Percentiles rank a stretch among this genome's conserved stretches.
Evolutionary conservation across 352 stramenopile genomes (phyloP).

Genomic region (Globisporangium uncinulatum): DNA sequence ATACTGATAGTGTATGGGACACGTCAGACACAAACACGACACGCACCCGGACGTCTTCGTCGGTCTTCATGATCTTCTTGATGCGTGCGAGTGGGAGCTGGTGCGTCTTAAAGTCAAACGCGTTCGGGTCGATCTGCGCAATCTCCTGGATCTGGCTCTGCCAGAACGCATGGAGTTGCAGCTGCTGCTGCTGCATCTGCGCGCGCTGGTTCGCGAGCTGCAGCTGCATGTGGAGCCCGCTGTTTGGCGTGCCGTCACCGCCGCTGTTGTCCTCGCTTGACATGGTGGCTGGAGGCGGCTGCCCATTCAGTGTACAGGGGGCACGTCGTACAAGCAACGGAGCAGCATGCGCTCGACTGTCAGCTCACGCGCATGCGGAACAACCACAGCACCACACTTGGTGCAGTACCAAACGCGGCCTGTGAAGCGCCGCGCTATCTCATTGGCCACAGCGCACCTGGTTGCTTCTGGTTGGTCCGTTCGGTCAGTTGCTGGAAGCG

Average conservation of each 20-base stretch:
- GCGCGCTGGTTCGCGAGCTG: constrained; percentile 82
- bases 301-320: not conserved
- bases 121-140: constrained; percentile 78
- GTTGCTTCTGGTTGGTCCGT: not conserved
- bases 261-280: constrained; percentile 38
- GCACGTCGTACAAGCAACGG: too few species aligned
- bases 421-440: not conserved
- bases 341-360: too few species aligned
- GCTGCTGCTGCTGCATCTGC: constrained; percentile 86
- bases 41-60: constrained; percentile 86
- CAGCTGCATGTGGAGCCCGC: constrained; percentile 75
- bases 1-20: too few species aligned
- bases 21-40: not conserved
- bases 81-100: constrained; percentile 91
- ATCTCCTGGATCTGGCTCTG: constrained; percentile 87
- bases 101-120: constrained; percentile 86
- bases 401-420: not conserved
- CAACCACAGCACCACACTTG: not conserved
- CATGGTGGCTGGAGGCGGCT: constrained; percentile 23
- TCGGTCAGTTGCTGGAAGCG: not conserved
- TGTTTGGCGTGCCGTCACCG: constrained; percentile 27
- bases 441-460: constrained; percentile 1
- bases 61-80: constrained; percentile 96
- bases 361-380: not conserved
- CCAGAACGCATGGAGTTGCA: constrained; percentile 85